phyloP scores from a whole-genome alignment of 441 rosid species.

The Jatropha multifida region DNA sequence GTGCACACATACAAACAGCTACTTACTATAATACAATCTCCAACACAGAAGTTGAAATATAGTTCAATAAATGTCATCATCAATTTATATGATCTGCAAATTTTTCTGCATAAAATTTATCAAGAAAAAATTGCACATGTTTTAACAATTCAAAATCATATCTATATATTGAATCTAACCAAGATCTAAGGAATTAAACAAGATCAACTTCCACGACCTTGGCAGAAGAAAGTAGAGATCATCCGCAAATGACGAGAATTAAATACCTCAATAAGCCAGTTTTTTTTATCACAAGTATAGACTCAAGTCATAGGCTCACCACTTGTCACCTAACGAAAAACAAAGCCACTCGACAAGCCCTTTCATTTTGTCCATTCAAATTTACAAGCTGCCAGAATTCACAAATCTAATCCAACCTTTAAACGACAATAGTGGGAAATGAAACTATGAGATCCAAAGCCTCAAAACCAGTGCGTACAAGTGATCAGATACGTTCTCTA shows the following conservation, averaged over 20 bases:
- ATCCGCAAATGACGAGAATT: no score
- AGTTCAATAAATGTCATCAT: neutral
- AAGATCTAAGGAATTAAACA: neutral
- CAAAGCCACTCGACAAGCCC: no score
- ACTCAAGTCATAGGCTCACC: no score
- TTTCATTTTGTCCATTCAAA: no score
- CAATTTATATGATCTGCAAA: neutral
- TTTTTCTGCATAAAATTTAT: neutral
- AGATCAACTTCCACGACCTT: neutral
- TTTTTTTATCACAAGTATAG: no score
- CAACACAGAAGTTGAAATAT: neutral
- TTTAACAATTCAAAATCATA: neutral
- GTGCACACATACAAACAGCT: neutral
- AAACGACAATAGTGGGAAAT: neutral
- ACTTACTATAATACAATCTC: neutral
- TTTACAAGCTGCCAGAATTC: no score
- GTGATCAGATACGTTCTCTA: neutral
- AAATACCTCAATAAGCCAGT: no score
- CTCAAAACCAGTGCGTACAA: neutral
- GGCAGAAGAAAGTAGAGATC: no score
- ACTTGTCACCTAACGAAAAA: no score
- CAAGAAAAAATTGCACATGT: neutral
- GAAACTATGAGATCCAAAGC: constrained; percentile 19
- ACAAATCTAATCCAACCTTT: neutral
- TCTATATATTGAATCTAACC: neutral